Conservation (phyloP, 2,329 filamentous ascomycete species). For the Exophiala oligosperma region DNA sequence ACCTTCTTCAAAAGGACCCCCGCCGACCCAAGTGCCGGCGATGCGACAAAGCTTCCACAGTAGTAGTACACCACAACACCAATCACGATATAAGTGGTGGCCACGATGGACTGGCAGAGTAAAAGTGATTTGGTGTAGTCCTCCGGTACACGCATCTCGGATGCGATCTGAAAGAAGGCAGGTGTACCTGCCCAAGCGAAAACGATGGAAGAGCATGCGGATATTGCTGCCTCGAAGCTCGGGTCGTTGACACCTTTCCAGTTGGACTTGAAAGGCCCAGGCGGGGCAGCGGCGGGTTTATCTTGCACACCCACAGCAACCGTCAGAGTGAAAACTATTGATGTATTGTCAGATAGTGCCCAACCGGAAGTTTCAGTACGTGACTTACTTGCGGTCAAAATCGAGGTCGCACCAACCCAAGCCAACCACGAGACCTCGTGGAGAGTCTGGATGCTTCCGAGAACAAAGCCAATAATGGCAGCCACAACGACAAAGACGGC, state of each 20-base stretch:
- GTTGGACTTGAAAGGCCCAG: constrained; percentile 38
- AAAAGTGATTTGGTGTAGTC: constrained; percentile 36
- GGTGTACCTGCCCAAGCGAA: constrained; percentile 35
- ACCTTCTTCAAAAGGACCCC: constrained; percentile 45
- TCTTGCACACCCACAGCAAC: constrained; percentile 35
- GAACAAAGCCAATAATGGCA: constrained; percentile 46
- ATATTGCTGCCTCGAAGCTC: constrained; percentile 31
- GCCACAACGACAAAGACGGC: constrained; percentile 58
- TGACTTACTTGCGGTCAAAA: constrained; percentile 50
- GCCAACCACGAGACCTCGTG: constrained; percentile 54
- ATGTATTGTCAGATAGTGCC: neutral
- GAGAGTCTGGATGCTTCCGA: constrained; percentile 22
- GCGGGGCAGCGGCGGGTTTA: constrained; percentile 35
- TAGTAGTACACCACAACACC: constrained; percentile 47
- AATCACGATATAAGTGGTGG: constrained; percentile 40
- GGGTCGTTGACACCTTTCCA: constrained; percentile 29
- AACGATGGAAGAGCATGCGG: constrained; percentile 32
- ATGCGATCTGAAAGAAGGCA: constrained; percentile 38
- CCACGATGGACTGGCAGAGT: constrained; percentile 36
- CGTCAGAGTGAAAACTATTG: constrained; percentile 28
- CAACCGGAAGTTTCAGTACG: neutral
- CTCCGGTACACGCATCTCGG: constrained; percentile 39
- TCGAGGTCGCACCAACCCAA: constrained; percentile 59
- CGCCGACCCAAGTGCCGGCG: constrained; percentile 49
- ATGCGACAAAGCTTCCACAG: constrained; percentile 48